Evolutionary conservation across 371 early-diverging fungal genomes (phyloP), one percentile per base, ranked within the genome.

Genomic region (Rhizopus sp.): DNA sequence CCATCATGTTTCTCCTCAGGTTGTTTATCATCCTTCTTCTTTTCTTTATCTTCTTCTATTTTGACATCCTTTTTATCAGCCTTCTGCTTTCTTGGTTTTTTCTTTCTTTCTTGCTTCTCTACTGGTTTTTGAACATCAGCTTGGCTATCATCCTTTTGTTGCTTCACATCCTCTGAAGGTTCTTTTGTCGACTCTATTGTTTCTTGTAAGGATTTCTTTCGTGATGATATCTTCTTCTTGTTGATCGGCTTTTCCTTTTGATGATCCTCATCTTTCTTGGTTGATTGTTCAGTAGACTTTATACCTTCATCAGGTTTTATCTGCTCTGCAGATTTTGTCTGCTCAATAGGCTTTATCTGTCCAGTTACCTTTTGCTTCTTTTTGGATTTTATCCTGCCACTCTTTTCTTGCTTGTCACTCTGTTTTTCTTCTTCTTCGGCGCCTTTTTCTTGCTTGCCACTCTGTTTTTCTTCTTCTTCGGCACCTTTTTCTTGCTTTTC

Each of bases 21-120:
- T 2, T 23, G 23, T 2, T 23, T 23, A 23, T 23, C 23, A 23
- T 23, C 23, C 32, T 34, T 63, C 56, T 32, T 53, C 53, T 50
- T 61, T 59, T 59, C 58, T 62, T 56, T 59, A 50, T 15, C 60
- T 68, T 32, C 52, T 16, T 35, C 49, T 56, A 52, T 55, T 32
- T 55, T 16, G 23, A 23, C 23, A 23, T 23, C 23, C 23, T 23
- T 23, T 23, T 23, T 23, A 33, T 41, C 47, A 23, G 37, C 39
- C 16, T n/a, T 16, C 51, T 47, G 32, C 16, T 55, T 52, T 42
- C 42, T 53, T 6, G 16, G 35, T 15, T 64, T 51, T 31, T 55
- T 31, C 34, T 52, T 46, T 39, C 34, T 51, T 35, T 42, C 23
- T 8, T 17, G 38, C 23, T 38, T 23, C 23, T 23, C 23, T 23